Percentiles rank a stretch among this genome's conserved stretches.
These are phyloP conservation scores for Cladophialophora carrionii DNA, from an alignment of 2,329 filamentous ascomycete species.

Conservation along the genomic window DNA sequence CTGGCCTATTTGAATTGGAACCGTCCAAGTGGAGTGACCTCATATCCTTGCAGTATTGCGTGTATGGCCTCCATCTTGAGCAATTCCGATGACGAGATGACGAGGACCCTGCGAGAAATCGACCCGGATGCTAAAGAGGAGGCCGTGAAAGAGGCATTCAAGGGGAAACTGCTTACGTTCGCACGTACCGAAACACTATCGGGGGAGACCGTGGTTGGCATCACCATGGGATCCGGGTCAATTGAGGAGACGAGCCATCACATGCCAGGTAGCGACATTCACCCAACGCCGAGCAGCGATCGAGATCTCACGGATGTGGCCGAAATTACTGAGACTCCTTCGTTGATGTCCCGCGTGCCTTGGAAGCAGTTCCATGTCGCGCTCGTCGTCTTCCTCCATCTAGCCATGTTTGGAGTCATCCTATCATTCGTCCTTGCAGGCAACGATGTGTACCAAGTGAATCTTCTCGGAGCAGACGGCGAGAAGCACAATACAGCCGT, in stretches of 20 bases:
- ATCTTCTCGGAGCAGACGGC: conserved; percentile 11
- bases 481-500: conserved; percentile 12
- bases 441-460: conserved; percentile 17
- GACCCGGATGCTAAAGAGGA: conserved; percentile 9
- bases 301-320: neutral
- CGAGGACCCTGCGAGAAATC: conserved; percentile 11
- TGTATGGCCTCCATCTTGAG: conserved; percentile 21
- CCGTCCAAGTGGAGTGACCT: conserved; percentile 15
- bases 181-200: conserved; percentile 3
- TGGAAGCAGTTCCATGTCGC: conserved; percentile 8
- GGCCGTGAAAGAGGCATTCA: conserved; percentile 3
- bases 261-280: neutral
- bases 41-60: conserved; percentile 23
- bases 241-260: neutral
- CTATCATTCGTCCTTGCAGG: conserved; percentile 21
- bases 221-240: neutral
- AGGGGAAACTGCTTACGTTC: conserved; percentile 8
- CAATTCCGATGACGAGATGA: conserved; percentile 11
- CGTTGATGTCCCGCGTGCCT: conserved; percentile 10
- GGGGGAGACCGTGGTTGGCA: conserved; percentile 1
- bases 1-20: conserved; percentile 18
- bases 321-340: conserved; percentile 1
- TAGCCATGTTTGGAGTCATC: conserved; percentile 20
- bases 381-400: conserved; percentile 8
- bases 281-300: neutral